Evolutionary conservation across 768 basidiomycete species (phyloP).

Genomic region (Mycena rebaudengoi): DNA sequence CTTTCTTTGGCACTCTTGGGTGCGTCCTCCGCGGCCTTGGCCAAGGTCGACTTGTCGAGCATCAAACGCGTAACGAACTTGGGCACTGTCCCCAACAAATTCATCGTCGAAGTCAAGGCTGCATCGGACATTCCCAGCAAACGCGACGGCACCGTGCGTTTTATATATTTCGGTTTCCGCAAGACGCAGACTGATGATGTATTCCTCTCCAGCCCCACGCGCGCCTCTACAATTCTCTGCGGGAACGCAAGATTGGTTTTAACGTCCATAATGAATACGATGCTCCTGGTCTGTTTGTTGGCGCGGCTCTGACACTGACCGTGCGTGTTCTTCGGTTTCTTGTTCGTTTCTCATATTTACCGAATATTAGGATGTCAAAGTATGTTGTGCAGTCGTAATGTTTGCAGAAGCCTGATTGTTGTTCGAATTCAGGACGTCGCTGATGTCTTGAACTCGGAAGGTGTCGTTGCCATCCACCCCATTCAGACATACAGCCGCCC

Average conservation of each 20-base stretch:
- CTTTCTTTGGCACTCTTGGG: slow-evolving; percentile 37
- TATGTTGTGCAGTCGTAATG: slow-evolving; percentile 22
- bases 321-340: slow-evolving; percentile 48
- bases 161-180: background rate
- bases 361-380: slow-evolving; percentile 35
- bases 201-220: slow-evolving; percentile 53
- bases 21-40: slow-evolving; percentile 36
- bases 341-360: background rate
- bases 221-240: slow-evolving; percentile 55
- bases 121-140: slow-evolving; percentile 46
- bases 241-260: slow-evolving; percentile 53
- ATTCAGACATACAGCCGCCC: slow-evolving; percentile 53
- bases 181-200: no score
- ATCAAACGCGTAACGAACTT: slow-evolving; percentile 48
- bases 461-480: slow-evolving; percentile 67
- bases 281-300: slow-evolving; percentile 61
- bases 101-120: slow-evolving; percentile 66
- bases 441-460: slow-evolving; percentile 52
- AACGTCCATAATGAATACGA: slow-evolving; percentile 63
- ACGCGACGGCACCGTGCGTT: slow-evolving; percentile 36
- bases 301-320: slow-evolving; percentile 60
- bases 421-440: slow-evolving; percentile 57
- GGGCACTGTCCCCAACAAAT: slow-evolving; percentile 55
- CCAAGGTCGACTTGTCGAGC: slow-evolving; percentile 43
- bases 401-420: background rate